phyloP scores from a whole-genome alignment of 1,284 basidiomycete species.

The Vanrija humicola region DNA sequence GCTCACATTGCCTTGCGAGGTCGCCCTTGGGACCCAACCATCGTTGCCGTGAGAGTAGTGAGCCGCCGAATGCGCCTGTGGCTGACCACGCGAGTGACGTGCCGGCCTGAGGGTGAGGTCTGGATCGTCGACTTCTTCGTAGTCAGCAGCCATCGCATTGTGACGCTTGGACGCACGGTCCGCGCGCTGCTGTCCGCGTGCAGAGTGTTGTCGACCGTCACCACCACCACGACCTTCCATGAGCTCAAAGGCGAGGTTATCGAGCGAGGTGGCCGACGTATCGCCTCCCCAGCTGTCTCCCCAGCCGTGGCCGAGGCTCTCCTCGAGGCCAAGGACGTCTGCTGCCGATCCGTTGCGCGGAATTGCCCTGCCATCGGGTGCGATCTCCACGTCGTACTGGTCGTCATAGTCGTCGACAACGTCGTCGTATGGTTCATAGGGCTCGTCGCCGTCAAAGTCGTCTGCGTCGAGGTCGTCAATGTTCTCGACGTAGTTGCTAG shows the following conservation, averaged over 20 bases:
- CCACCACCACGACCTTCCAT: constrained; percentile 18
- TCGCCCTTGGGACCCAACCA: constrained; percentile 51
- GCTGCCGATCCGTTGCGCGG: constrained; percentile 9
- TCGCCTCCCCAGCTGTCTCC: constrained; percentile 22
- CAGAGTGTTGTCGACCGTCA: not conserved
- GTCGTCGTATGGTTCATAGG: not conserved
- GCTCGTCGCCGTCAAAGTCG: constrained; percentile 48
- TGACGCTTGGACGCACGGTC: constrained; percentile 2
- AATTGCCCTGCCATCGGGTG: constrained; percentile 63
- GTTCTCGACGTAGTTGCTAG: constrained; percentile 84
- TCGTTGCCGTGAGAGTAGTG: constrained; percentile 11
- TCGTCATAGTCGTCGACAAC: constrained; percentile 3
- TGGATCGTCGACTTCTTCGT: constrained; percentile 3
- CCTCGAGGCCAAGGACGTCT: constrained; percentile 28
- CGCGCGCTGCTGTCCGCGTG: not conserved
- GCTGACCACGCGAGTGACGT: not conserved
- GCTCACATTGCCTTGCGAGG: constrained; percentile 49
- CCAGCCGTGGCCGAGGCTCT: constrained; percentile 22
- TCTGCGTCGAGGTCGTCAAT: constrained; percentile 77
- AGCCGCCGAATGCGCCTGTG: not conserved
- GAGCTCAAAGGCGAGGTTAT: constrained; percentile 38
- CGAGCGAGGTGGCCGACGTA: constrained; percentile 17
- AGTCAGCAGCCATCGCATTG: constrained; percentile 8
- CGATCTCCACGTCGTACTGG: constrained; percentile 51
- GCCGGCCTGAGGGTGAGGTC: constrained; percentile 14